Conservation (phyloP, 2,329 filamentous ascomycete species). For the Clonostachys byssicola region DNA sequence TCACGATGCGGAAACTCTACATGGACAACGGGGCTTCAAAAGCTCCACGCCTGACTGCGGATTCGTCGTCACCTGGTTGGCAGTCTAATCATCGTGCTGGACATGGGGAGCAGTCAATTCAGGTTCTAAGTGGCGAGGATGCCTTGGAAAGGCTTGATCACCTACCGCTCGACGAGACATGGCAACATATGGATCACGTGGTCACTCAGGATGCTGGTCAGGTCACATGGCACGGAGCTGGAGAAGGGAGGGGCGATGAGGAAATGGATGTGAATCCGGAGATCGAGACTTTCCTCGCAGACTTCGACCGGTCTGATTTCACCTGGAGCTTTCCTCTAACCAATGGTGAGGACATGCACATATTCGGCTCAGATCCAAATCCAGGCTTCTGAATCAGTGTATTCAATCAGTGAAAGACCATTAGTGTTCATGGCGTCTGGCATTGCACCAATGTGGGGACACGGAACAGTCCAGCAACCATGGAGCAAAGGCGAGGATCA, state of each 20-base stretch:
- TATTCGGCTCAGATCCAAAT: no score
- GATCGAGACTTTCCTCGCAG: neutral
- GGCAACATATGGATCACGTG: no score
- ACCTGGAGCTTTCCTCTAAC: slow-evolving; percentile 1
- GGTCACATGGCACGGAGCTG: neutral
- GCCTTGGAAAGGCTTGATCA: neutral
- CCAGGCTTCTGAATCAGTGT: no score
- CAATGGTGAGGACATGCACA: no score
- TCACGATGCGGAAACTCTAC: neutral
- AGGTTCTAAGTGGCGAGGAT: neutral
- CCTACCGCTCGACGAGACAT: no score
- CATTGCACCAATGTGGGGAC: no score
- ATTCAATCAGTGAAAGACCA: no score
- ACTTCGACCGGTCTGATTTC: neutral
- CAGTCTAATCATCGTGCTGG: neutral
- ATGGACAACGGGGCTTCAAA: neutral
- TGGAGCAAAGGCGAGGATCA: no score
- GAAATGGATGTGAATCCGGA: neutral
- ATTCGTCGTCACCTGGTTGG: neutral
- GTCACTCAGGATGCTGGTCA: neutral
- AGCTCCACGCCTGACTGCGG: neutral
- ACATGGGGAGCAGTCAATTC: neutral
- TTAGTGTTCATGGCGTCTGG: no score
- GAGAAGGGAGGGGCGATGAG: neutral
- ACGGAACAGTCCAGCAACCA: no score